These are phyloP conservation scores for Lachancea nothofagi DNA, from an alignment of 805 yeast genomes.

Conservation along the genomic window DNA sequence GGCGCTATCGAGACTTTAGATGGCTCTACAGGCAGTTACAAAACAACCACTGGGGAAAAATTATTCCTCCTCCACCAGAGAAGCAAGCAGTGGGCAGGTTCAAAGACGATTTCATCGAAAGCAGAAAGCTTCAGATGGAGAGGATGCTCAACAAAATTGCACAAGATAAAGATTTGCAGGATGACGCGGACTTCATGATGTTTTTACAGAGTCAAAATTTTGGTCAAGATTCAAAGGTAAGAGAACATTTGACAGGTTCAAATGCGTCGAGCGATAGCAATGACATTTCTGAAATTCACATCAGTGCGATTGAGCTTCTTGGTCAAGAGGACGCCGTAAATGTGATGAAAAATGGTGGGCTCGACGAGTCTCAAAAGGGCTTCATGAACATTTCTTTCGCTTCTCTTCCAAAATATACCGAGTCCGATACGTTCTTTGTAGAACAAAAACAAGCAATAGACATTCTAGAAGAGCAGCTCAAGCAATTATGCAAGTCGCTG, in stretches of 20 bases:
- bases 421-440: constrained; percentile 72
- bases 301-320: constrained; percentile 30
- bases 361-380: constrained; percentile 55
- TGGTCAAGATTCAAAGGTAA: constrained; percentile 57
- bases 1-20: constrained; percentile 88
- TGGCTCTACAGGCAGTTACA: constrained; percentile 91
- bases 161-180: constrained; percentile 47
- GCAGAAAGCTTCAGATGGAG: constrained; percentile 77
- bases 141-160: constrained; percentile 77
- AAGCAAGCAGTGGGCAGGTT: constrained; percentile 91
- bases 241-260: constrained; percentile 56
- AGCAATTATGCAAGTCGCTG: constrained; percentile 60
- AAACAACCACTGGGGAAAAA: constrained; percentile 79
- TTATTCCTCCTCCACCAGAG: constrained; percentile 94
- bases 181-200: constrained; percentile 70
- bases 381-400: constrained; percentile 63
- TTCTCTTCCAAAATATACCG: constrained; percentile 60
- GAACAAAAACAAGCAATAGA: constrained; percentile 67
- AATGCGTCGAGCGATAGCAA: constrained; percentile 42
- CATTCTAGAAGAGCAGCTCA: constrained; percentile 65
- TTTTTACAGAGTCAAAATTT: constrained; percentile 76
- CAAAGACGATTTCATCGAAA: constrained; percentile 83
- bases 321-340: constrained; percentile 32
- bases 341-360: constrained; percentile 26
- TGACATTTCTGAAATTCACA: constrained; percentile 34